These are phyloP conservation scores for Trematosphaeria pertusa DNA, from an alignment of 2,329 filamentous ascomycete genomes.

Conservation along the genomic window DNA sequence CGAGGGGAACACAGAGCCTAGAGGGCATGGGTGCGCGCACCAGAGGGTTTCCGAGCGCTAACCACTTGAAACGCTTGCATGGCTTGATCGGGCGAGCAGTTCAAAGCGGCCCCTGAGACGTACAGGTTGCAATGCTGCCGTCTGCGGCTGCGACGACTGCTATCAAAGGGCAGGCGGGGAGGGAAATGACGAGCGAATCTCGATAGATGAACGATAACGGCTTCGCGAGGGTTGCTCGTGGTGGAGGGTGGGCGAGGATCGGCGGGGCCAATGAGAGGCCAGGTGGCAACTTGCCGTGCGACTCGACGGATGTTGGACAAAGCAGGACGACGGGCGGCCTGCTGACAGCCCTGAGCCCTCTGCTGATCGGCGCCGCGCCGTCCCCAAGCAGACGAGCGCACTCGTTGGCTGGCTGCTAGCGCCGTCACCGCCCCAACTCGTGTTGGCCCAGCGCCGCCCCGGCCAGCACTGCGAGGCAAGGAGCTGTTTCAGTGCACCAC, in stretches of 20 bases:
- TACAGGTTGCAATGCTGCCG: conserved; percentile 18
- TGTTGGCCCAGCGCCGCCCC: background rate
- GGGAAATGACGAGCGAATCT: conserved; percentile 18
- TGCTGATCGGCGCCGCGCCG: conserved; percentile 8
- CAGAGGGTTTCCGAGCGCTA: conserved; percentile 30
- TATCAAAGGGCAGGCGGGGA: conserved; percentile 5
- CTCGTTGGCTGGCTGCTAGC: background rate
- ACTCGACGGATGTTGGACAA: conserved; percentile 3
- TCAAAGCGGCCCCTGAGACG: conserved; percentile 33
- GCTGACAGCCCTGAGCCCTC: background rate
- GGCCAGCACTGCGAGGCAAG: background rate
- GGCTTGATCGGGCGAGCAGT: conserved; percentile 30
- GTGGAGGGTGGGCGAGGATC: conserved; percentile 13
- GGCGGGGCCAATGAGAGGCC: conserved; percentile 30
- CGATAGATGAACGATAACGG: conserved; percentile 34
- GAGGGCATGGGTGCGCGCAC: conserved; percentile 15
- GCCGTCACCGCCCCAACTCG: conserved; percentile 2
- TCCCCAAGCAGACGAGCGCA: background rate
- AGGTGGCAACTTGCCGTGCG: conserved; percentile 28
- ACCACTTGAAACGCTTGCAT: conserved; percentile 37
- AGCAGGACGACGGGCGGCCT: background rate
- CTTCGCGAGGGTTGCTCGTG: conserved; percentile 15
- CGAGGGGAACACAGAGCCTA: conserved; percentile 22
- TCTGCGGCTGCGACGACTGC: conserved; percentile 17
- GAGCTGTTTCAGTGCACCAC: no score